Conservation (phyloP, 148 eudicot species). For the Gaultheria prostrata region DNA sequence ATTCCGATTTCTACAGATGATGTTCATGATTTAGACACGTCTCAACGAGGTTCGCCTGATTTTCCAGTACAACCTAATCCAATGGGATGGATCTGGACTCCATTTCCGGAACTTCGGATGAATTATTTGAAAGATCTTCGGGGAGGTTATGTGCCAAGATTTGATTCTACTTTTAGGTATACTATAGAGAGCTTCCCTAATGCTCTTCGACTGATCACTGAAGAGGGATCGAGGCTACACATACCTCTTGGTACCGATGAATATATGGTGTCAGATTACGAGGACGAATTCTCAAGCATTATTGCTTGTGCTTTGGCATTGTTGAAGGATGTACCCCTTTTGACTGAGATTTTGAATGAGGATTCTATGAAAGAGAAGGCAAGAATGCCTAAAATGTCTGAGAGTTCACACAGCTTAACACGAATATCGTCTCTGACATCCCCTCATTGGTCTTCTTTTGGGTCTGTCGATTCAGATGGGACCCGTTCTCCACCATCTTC, state of each 20-base stretch:
- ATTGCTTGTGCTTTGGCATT: constrained; percentile 80
- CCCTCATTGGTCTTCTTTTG: constrained; percentile 45
- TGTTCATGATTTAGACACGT: constrained; percentile 20
- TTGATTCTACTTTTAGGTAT: constrained; percentile 33
- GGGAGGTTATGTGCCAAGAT: constrained; percentile 44
- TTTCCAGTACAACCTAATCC: constrained; percentile 24
- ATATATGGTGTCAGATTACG: constrained; percentile 70
- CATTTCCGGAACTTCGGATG: constrained; percentile 50
- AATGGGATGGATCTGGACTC: constrained; percentile 55
- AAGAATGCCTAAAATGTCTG: constrained; percentile 21
- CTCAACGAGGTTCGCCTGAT: constrained; percentile 20
- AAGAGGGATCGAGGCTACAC: constrained; percentile 77
- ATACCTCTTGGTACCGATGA: constrained; percentile 58
- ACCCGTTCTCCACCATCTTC: constrained; percentile 44
- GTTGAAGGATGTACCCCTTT: constrained; percentile 36
- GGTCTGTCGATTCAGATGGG: constrained; percentile 42
- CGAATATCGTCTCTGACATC: constrained; percentile 51
- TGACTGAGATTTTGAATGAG: constrained; percentile 28
- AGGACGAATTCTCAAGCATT: constrained; percentile 81
- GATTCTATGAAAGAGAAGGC: constrained; percentile 30
- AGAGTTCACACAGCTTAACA: constrained; percentile 31
- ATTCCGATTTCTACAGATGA: constrained; percentile 27
- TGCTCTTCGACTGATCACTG: constrained; percentile 46
- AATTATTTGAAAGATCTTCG: constrained; percentile 55
- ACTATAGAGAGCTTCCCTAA: constrained; percentile 38